Percentiles rank a stretch among this genome's conserved stretches.
These are phyloP conservation scores for Fusarium sororula DNA, from an alignment of 2,329 filamentous ascomycete genomes.

Conservation along the genomic window DNA sequence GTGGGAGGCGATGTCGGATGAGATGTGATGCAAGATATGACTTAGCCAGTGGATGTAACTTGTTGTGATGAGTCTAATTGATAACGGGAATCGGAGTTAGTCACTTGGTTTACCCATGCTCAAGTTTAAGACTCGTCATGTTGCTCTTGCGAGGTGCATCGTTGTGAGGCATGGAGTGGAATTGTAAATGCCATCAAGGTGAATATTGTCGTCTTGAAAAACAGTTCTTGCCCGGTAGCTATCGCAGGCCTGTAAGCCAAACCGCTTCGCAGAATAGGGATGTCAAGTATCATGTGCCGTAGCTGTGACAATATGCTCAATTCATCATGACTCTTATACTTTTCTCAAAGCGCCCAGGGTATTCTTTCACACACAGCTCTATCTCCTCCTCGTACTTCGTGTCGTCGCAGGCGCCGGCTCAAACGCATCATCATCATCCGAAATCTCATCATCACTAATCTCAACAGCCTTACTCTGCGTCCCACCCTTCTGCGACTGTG, in stretches of 20 bases:
- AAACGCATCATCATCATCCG: constrained; percentile 69
- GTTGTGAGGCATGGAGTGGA: background rate
- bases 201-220: accelerated
- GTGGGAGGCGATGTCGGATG: constrained; percentile 1
- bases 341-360: constrained; percentile 5
- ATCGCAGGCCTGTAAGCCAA: background rate
- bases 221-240: no score
- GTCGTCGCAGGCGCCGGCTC: constrained; percentile 58
- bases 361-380: background rate
- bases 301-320: background rate
- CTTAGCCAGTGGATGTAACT: background rate
- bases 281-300: background rate
- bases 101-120: background rate
- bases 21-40: background rate
- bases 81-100: background rate
- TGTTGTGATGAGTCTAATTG: background rate
- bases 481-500: constrained; percentile 49
- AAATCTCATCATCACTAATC: constrained; percentile 73
- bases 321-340: background rate
- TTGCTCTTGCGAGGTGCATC: background rate
- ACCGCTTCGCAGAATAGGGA: background rate
- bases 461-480: constrained; percentile 62
- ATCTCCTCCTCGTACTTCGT: constrained; percentile 47
- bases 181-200: background rate
- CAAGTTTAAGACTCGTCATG: background rate